Conservation (phyloP, 1,284 basidiomycete genomes). For the Stereum hirsutum region DNA sequence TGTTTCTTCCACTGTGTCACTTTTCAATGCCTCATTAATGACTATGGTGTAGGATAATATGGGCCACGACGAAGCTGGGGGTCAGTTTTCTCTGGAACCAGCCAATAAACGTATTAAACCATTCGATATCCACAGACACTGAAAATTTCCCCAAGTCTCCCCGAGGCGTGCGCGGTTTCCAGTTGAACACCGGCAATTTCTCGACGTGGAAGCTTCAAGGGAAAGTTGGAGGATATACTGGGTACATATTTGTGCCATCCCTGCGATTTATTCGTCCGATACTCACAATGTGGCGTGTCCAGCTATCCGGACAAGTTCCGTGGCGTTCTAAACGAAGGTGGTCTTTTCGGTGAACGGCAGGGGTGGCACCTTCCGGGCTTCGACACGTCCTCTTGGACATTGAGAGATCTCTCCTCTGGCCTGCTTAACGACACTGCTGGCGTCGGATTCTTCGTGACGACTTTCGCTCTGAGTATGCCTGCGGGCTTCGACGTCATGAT, state of each 20-base stretch:
- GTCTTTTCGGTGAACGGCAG: conserved; percentile 65
- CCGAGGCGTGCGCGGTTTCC: conserved; percentile 71
- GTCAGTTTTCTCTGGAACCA: conserved; percentile 20
- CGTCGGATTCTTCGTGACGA: conserved; percentile 73
- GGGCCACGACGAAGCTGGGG: conserved; percentile 58
- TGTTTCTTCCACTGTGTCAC: background rate
- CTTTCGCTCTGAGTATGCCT: conserved; percentile 53
- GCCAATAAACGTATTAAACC: background rate
- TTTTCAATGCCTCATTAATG: background rate
- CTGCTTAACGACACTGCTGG: conserved; percentile 49
- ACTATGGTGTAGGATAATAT: conserved; percentile 54
- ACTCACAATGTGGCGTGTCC: background rate
- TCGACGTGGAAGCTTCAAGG: conserved; percentile 75
- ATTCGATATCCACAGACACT: background rate
- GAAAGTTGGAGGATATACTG: conserved; percentile 67
- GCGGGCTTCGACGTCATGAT: conserved; percentile 52
- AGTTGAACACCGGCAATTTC: conserved; percentile 50
- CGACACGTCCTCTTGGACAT: conserved; percentile 50
- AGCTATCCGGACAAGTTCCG: conserved; percentile 65
- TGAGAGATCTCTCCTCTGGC: conserved; percentile 42
- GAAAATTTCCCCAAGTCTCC: conserved; percentile 42
- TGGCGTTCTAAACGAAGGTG: conserved; percentile 72
- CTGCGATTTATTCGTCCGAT: background rate
- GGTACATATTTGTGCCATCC: conserved; percentile 30
- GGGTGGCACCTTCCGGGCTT: conserved; percentile 81